These are phyloP conservation scores for Setaria viridis DNA, from an alignment of 202 grass and related monocot genomes.

Conservation along the genomic window DNA sequence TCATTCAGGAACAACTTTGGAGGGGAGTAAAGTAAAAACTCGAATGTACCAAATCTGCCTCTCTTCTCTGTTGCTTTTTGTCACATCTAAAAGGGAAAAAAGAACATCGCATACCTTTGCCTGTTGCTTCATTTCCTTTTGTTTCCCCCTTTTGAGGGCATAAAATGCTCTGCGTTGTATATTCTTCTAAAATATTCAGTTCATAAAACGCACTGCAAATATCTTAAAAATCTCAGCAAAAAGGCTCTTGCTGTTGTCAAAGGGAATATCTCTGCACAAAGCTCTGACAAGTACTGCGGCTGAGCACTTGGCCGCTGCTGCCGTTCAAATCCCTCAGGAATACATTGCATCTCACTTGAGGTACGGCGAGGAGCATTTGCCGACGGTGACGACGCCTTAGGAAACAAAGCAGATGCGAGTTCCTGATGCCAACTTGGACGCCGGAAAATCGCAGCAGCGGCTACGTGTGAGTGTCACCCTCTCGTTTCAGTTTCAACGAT, in stretches of 20 bases:
- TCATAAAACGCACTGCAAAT: too few relatives aligned
- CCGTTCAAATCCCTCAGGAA: neutral
- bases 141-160: neutral
- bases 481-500: neutral
- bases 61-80: slow-evolving; percentile 5
- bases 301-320: neutral
- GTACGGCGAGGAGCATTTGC: neutral
- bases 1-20: neutral
- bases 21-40: neutral
- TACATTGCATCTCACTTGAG: neutral
- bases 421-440: neutral
- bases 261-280: neutral
- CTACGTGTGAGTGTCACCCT: neutral
- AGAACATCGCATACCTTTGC: neutral
- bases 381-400: neutral
- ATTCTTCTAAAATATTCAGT: too few relatives aligned
- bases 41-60: neutral
- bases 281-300: neutral
- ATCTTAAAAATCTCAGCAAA: neutral
- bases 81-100: neutral
- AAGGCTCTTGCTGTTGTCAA: neutral
- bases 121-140: neutral
- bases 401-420: neutral
- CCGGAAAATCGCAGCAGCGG: neutral
- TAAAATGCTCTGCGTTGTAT: neutral